Evolutionary conservation across 2,329 filamentous ascomycete genomes (phyloP), one percentile per base, ranked within the genome.

Genomic region (Aphanocladium album): DNA sequence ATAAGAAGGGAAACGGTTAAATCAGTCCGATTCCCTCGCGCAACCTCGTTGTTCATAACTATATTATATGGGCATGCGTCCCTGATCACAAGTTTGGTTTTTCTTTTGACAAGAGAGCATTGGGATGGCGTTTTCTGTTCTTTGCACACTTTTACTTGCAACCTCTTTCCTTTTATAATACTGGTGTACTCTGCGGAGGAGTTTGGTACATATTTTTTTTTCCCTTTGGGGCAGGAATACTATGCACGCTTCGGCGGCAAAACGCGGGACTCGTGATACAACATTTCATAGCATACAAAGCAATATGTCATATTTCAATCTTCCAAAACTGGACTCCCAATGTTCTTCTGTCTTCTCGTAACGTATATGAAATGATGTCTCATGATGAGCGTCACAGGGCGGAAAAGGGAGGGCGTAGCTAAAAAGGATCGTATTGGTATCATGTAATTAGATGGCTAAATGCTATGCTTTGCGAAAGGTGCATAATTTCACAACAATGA

Each of bases 271-370:
- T 59, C 57, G 57, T 47, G 47, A 52, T 19, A 47, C 41, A 19
- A 47, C 17, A 49, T 60, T 60, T 60, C 52, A 60, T 54, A 60
- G 49, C 49, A 60, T 60, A 60, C 57, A 60, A 52, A 46, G 21
- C 41, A 54, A 60, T 49, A 37, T 47, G 19, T 60, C 19, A 39
- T 50, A n/a, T 49, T 19, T 57, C 5, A 50, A 23, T 7, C 41
- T n/a, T n/a, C n/a, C n/a, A n/a, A n/a, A 12, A 25, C 45, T 47
- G 19, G n/a, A n/a, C 16, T 45, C 12, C 6, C 12, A 35, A 35
- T 6, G 12, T 35, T 35, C 6, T 6, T 35, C 33, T 35, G 41
- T 5, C 41, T 45, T 45, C 17, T 45, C 17, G 41, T 45, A 16
- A 35, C 33, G 12, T 35, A 12, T 35, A 35, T 35, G 33, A 35